Conservation (phyloP, 2,329 filamentous ascomycete genomes). For the Cercospora sp. region DNA sequence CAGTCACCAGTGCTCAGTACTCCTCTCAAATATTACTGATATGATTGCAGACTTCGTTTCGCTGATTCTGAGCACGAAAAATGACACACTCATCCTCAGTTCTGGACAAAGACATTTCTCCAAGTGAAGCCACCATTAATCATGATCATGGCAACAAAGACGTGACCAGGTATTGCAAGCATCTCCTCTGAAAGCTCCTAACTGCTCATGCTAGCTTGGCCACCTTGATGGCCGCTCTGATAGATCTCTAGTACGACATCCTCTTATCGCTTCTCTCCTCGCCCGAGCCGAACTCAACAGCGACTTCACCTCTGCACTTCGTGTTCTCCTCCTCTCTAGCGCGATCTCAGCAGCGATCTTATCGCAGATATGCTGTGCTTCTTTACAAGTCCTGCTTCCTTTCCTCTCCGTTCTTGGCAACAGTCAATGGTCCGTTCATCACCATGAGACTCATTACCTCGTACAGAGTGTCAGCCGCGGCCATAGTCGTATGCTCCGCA, state of each 20-base stretch:
- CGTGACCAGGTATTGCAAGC: neutral
- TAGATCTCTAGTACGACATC: neutral
- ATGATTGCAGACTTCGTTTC: neutral
- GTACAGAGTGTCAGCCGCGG: constrained; percentile 79
- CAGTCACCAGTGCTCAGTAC: neutral
- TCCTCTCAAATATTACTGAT: neutral
- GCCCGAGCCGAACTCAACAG: neutral
- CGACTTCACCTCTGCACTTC: neutral
- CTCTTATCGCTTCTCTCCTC: neutral
- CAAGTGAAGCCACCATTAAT: neutral
- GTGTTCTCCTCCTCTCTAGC: too few species aligned
- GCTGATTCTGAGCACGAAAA: neutral
- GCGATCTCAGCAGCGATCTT: too few species aligned
- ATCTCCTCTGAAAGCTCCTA: neutral
- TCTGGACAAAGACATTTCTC: neutral
- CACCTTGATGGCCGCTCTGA: constrained; percentile 1
- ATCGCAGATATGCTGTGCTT: neutral
- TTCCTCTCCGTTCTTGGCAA: constrained; percentile 36
- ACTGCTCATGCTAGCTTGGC: neutral
- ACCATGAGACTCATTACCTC: constrained; percentile 79
- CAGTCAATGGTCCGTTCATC: constrained; percentile 69
- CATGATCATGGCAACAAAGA: neutral
- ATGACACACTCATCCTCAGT: neutral
- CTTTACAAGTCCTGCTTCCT: constrained; percentile 26
- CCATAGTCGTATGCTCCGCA: constrained; percentile 79